phyloP scores from a whole-genome alignment of 805 yeast species.

The Metschnikowia gelsemii region DNA sequence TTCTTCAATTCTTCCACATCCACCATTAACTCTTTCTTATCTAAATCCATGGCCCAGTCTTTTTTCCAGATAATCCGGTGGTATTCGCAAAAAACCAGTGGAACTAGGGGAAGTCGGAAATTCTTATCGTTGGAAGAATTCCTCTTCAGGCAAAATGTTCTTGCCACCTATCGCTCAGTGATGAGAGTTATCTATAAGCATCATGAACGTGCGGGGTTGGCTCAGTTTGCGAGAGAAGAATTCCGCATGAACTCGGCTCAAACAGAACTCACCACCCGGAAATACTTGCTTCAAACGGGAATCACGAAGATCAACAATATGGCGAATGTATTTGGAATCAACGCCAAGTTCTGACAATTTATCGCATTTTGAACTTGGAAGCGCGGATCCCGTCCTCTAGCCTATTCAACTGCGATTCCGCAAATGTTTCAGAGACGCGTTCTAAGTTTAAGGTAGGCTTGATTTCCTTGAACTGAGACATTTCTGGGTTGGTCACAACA shows the following conservation, averaged over 20 bases:
- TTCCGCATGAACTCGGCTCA: constrained; percentile 29
- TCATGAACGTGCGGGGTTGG: constrained; percentile 38
- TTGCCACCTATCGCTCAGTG: constrained; percentile 34
- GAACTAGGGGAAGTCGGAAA: background rate
- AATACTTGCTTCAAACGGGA: constrained; percentile 38
- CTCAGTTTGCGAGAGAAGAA: constrained; percentile 34
- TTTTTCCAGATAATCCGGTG: background rate
- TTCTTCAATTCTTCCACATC: background rate
- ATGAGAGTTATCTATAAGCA: constrained; percentile 34
- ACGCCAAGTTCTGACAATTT: constrained; percentile 7
- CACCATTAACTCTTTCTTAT: no score
- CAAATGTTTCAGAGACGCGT: constrained; percentile 6
- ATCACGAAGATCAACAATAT: constrained; percentile 27
- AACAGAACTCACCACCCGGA: constrained; percentile 36
- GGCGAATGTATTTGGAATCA: constrained; percentile 25
- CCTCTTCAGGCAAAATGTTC: constrained; percentile 36
- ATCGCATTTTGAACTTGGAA: constrained; percentile 15
- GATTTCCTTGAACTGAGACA: constrained; percentile 13
- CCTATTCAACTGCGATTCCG: constrained; percentile 9
- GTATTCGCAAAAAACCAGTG: no score
- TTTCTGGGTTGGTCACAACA: constrained; percentile 12
- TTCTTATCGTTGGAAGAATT: constrained; percentile 39
- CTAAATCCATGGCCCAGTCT: background rate
- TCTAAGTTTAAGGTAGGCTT: constrained; percentile 1
- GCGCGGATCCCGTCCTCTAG: constrained; percentile 17